Conservation (phyloP, 805 yeast species). For the Candida maris region DNA sequence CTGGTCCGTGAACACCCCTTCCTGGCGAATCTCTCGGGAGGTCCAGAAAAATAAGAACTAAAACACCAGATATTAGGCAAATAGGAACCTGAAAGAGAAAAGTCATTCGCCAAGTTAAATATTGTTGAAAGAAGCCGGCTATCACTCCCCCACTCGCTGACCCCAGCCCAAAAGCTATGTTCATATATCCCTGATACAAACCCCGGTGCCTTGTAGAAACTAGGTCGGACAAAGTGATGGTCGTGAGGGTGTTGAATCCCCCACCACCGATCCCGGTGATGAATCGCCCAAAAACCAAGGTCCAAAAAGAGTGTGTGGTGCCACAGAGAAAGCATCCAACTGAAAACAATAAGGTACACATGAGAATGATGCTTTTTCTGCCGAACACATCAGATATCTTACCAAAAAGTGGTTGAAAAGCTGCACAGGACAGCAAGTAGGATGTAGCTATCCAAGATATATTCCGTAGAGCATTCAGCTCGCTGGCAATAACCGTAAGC, state of each 20-base stretch:
- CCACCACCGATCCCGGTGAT: conserved; percentile 88
- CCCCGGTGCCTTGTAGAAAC: conserved; percentile 76
- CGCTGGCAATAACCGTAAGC: conserved; percentile 48
- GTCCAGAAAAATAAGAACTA: conserved; percentile 36
- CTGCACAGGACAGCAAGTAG: conserved; percentile 38
- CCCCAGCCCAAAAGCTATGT: conserved; percentile 73
- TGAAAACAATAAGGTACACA: conserved; percentile 31
- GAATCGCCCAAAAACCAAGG: conserved; percentile 54
- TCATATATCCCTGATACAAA: conserved; percentile 75
- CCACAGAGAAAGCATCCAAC: conserved; percentile 42
- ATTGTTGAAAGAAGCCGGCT: conserved; percentile 52
- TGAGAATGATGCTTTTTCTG: conserved; percentile 35
- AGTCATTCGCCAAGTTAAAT: conserved; percentile 64
- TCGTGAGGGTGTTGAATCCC: conserved; percentile 69
- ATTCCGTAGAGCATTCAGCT: conserved; percentile 41
- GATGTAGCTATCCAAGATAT: conserved; percentile 41
- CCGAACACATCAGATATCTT: conserved; percentile 53
- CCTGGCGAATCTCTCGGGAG: conserved; percentile 47
- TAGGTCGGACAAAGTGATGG: conserved; percentile 72
- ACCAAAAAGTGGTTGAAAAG: conserved; percentile 54
- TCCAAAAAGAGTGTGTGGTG: conserved; percentile 35
- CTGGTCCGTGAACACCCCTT: conserved; percentile 44
- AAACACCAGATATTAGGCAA: conserved; percentile 38
- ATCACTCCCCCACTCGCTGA: conserved; percentile 67
- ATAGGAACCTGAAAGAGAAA: conserved; percentile 52